A percentile compares a stretch with the other conserved stretches of the same genome.
These are phyloP conservation scores for Herpetomonas tarakana DNA, from an alignment of 208 protist species.

Conservation along the genomic window DNA sequence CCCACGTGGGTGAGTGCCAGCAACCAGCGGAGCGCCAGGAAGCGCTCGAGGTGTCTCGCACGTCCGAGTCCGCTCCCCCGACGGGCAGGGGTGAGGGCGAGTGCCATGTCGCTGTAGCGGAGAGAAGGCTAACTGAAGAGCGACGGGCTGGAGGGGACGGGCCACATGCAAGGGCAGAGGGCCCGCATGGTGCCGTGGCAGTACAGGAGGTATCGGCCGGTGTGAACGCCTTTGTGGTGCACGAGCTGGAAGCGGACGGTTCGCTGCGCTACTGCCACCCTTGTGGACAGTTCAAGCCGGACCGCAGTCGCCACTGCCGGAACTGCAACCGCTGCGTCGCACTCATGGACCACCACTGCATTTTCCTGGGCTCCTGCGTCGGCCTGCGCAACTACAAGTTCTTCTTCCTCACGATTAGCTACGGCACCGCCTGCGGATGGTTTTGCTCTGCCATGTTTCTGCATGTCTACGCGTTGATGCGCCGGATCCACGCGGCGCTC, in stretches of 20 bases:
- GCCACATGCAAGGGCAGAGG: too few relatives aligned
- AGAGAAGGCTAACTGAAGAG: too few relatives aligned
- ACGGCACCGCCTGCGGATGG: slow-evolving; percentile 30
- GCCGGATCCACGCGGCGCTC: background rate
- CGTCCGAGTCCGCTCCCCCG: background rate
- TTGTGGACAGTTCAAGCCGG: slow-evolving; percentile 52
- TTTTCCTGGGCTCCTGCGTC: slow-evolving; percentile 73
- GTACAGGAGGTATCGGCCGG: too few relatives aligned
- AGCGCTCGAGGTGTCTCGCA: background rate
- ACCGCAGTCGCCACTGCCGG: slow-evolving; percentile 55
- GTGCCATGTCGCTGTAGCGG: too few relatives aligned
- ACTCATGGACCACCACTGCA: slow-evolving; percentile 82
- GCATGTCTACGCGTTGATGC: background rate
- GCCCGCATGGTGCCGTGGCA: too few relatives aligned
- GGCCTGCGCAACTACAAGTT: slow-evolving; percentile 78
- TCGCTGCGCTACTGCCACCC: slow-evolving; percentile 36
- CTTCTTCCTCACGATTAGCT: slow-evolving; percentile 75
- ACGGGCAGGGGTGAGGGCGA: background rate
- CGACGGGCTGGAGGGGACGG: too few relatives aligned
- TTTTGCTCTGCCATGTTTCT: slow-evolving; percentile 25
- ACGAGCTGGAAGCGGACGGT: slow-evolving; percentile 20
- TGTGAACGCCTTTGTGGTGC: slow-evolving; percentile 31
- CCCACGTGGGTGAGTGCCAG: too few relatives aligned
- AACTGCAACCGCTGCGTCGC: slow-evolving; percentile 49
- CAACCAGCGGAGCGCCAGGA: too few relatives aligned